phyloP scores from a whole-genome alignment of 345 rosid species.

The Pelargonium nanum region DNA sequence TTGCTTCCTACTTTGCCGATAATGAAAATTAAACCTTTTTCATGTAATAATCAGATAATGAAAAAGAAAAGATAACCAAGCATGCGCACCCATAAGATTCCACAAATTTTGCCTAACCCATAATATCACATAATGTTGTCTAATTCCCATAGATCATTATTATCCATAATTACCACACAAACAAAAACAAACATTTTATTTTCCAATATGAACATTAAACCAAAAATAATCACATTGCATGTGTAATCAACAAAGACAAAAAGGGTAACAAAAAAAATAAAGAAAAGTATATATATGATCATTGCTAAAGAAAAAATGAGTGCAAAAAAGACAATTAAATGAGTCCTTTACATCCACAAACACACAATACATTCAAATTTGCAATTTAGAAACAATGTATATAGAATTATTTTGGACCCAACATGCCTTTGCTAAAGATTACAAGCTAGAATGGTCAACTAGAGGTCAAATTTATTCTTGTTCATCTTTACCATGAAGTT shows the following conservation, averaged over 20 bases:
- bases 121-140: conserved; percentile 48
- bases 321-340: conserved; percentile 52
- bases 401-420: neutral
- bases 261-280: conserved; percentile 2
- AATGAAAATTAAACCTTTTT: conserved; percentile 14
- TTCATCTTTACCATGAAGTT: no score
- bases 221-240: neutral
- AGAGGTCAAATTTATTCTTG: no score
- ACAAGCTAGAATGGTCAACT: no score
- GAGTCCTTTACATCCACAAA: conserved; percentile 52
- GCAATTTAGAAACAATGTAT: neutral
- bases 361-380: conserved; percentile 7
- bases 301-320: conserved; percentile 42
- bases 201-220: neutral
- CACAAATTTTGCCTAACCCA: conserved; percentile 40
- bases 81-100: conserved; percentile 38
- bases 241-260: conserved; percentile 10
- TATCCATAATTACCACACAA: conserved; percentile 27
- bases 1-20: conserved; percentile 3
- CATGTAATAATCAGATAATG: conserved; percentile 16
- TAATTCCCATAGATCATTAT: conserved; percentile 36
- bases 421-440: neutral
- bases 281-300: no score
- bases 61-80: conserved; percentile 5
- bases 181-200: neutral